Percentiles rank a stretch among this genome's conserved stretches.
phyloP scores from a whole-genome alignment of 768 basidiomycete genomes.

The Pisolithus marmoratus region DNA sequence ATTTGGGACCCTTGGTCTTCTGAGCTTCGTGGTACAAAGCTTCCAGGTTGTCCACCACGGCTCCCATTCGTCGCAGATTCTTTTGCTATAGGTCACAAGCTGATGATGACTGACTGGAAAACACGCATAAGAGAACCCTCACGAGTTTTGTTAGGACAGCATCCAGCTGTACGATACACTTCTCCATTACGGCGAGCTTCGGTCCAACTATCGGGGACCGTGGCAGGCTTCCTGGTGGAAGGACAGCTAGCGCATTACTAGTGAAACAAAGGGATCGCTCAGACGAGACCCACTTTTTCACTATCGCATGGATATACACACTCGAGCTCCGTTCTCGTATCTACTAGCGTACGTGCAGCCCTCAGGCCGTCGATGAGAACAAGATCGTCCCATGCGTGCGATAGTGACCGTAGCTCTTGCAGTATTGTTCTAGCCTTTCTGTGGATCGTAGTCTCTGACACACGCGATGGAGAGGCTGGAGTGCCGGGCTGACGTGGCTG shows the following conservation, averaged over 20 bases:
- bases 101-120: background rate
- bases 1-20: constrained; percentile 64
- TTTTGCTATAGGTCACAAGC: constrained; percentile 45
- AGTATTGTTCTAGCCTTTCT: constrained; percentile 66
- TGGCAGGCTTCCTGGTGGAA: constrained; percentile 50
- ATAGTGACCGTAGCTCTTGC: constrained; percentile 56
- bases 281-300: background rate
- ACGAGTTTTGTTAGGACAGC: constrained; percentile 61
- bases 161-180: constrained; percentile 54
- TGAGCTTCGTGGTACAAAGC: constrained; percentile 60
- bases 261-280: background rate
- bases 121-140: constrained; percentile 17
- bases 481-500: constrained; percentile 32
- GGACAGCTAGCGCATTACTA: constrained; percentile 60
- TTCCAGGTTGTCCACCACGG: constrained; percentile 61
- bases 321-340: constrained; percentile 83
- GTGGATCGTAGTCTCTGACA: constrained; percentile 71
- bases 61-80: constrained; percentile 62
- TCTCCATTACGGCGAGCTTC: constrained; percentile 65
- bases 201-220: constrained; percentile 55
- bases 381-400: constrained; percentile 80
- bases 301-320: constrained; percentile 35
- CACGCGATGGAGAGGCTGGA: constrained; percentile 38
- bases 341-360: constrained; percentile 64
- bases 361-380: constrained; percentile 76